These are phyloP conservation scores for Coriaria nepalensis DNA, from an alignment of 306 rosid species.

Conservation along the genomic window DNA sequence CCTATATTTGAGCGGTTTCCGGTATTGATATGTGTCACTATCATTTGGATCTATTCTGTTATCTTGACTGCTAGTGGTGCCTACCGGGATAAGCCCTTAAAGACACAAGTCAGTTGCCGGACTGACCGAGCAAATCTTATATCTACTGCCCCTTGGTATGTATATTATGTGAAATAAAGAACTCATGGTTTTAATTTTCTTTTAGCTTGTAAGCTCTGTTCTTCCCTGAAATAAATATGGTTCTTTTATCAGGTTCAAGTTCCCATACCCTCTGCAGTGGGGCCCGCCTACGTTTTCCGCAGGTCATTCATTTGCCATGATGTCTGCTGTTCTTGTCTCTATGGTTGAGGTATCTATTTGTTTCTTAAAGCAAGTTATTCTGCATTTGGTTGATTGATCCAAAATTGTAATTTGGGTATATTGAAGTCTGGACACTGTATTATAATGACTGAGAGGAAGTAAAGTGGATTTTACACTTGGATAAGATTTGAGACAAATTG, in stretches of 20 bases:
- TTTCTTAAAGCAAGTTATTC: constrained; percentile 1
- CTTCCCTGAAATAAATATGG: constrained; percentile 8
- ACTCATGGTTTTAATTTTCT: neutral
- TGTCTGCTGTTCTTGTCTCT: constrained; percentile 89
- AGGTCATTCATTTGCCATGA: constrained; percentile 91
- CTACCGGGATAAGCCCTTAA: constrained; percentile 31
- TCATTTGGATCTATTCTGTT: constrained; percentile 81
- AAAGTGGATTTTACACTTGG: too few relatives aligned
- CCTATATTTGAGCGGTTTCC: constrained; percentile 93
- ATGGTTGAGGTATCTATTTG: constrained; percentile 78
- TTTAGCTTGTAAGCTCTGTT: neutral
- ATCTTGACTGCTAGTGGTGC: constrained; percentile 92
- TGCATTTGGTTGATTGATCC: neutral
- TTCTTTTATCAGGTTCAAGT: constrained; percentile 56
- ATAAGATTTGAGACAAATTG: too few relatives aligned
- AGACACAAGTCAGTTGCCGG: constrained; percentile 66
- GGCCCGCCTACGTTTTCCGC: constrained; percentile 98
- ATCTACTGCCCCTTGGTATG: constrained; percentile 83
- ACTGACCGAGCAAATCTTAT: constrained; percentile 80
- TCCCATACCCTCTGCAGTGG: constrained; percentile 96
- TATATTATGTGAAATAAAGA: neutral
- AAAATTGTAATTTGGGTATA: too few relatives aligned
- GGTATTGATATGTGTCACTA: constrained; percentile 61
- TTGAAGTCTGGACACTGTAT: too few relatives aligned
- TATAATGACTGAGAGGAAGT: too few relatives aligned